These are phyloP conservation scores for Hypoxylon sp. DNA, from an alignment of 2,329 filamentous ascomycete genomes.

Conservation along the genomic window DNA sequence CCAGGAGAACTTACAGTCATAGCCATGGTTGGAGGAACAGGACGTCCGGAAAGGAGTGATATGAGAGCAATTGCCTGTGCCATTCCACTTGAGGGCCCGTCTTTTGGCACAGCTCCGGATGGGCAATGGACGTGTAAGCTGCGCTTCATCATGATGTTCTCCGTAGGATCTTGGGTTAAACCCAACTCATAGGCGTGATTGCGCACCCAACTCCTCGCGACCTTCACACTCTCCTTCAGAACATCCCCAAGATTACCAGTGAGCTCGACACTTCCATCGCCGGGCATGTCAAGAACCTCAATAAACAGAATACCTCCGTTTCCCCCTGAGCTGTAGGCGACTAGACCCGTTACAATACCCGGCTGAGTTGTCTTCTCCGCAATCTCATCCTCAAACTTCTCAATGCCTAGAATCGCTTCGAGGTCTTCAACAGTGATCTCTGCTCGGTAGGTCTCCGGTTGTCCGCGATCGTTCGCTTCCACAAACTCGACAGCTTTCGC, in stretches of 20 bases:
- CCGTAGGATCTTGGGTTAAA: slow-evolving; percentile 78
- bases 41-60: slow-evolving; percentile 84
- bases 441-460: slow-evolving; percentile 75
- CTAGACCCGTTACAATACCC: slow-evolving; percentile 93
- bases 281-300: slow-evolving; percentile 97
- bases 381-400: slow-evolving; percentile 94
- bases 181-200: slow-evolving; percentile 92
- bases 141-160: slow-evolving; percentile 95
- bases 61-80: slow-evolving; percentile 94
- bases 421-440: slow-evolving; percentile 80
- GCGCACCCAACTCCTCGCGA: slow-evolving; percentile 96
- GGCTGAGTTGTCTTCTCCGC: slow-evolving; percentile 85
- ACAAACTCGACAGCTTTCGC: slow-evolving; percentile 95
- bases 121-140: slow-evolving; percentile 97
- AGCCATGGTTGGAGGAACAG: slow-evolving; percentile 89
- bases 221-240: slow-evolving; percentile 95
- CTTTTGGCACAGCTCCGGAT: slow-evolving; percentile 93
- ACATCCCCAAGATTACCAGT: slow-evolving; percentile 97
- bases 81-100: slow-evolving; percentile 85
- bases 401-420: slow-evolving; percentile 89
- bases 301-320: slow-evolving; percentile 98
- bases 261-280: slow-evolving; percentile 88
- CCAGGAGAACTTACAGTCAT: slow-evolving; percentile 75
- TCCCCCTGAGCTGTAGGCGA: slow-evolving; percentile 91
- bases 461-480: slow-evolving; percentile 81